Conservation (phyloP, 2,329 filamentous ascomycete genomes). For the Colletotrichum sp. region DNA sequence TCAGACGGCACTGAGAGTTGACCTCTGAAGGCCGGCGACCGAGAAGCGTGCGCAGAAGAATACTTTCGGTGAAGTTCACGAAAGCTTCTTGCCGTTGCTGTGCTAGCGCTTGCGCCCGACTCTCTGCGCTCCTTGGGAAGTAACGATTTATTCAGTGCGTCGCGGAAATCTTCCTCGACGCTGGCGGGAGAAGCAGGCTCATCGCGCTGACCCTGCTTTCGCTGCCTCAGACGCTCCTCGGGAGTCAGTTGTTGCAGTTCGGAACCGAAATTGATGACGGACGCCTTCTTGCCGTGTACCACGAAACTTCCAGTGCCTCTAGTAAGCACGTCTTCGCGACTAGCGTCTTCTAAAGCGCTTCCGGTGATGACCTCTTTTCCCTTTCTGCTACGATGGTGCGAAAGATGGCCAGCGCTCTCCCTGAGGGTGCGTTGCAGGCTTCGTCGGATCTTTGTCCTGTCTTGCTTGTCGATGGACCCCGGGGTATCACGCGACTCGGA, state of each 20-base stretch:
- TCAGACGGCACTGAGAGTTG: conserved; percentile 56
- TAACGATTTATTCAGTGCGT: conserved; percentile 49
- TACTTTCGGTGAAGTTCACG: conserved; percentile 66
- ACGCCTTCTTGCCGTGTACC: conserved; percentile 97
- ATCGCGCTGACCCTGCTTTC: conserved; percentile 55
- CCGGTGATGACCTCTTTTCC: conserved; percentile 75
- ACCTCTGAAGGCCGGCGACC: conserved; percentile 43
- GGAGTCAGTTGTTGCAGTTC: conserved; percentile 81
- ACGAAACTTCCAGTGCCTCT: conserved; percentile 90
- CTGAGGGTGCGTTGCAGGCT: conserved; percentile 90
- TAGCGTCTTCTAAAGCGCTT: conserved; percentile 54
- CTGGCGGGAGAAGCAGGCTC: conserved; percentile 43
- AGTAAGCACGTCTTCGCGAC: conserved; percentile 71
- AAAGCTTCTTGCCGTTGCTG: conserved; percentile 70
- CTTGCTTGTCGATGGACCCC: conserved; percentile 49
- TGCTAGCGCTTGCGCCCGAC: conserved; percentile 70
- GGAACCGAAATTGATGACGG: conserved; percentile 94
- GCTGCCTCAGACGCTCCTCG: conserved; percentile 73
- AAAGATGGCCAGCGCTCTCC: conserved; percentile 73
- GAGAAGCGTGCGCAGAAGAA: conserved; percentile 55
- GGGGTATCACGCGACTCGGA: conserved; percentile 36
- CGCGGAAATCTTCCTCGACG: conserved; percentile 49
- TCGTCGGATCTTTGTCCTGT: conserved; percentile 75
- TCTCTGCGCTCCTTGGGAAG: conserved; percentile 58
- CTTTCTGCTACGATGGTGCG: conserved; percentile 75